Percentiles rank a stretch among this genome's conserved stretches.
Conservation (phyloP, 768 basidiomycete species). For the Mycena maculata region DNA sequence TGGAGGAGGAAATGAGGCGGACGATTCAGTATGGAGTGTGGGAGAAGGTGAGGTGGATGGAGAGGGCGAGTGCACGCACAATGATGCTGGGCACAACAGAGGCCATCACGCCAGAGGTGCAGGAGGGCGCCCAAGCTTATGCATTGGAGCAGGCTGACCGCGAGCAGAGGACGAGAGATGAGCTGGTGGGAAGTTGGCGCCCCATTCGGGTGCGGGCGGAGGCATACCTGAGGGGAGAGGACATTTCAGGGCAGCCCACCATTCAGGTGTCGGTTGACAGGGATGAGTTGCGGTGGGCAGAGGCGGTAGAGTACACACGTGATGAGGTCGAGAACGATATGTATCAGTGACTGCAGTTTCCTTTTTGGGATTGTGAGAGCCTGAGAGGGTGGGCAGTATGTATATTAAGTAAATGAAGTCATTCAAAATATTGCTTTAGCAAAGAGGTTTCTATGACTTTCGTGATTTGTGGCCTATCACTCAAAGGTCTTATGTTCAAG, state of each 20-base stretch:
- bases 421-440: too few species aligned
- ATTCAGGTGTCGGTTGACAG: neutral
- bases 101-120: neutral
- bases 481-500: too few species aligned
- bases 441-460: too few species aligned
- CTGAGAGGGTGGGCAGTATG: too few species aligned
- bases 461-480: too few species aligned
- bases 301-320: neutral
- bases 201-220: neutral
- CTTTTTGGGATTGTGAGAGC: too few species aligned
- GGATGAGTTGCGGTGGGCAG: neutral
- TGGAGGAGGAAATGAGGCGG: slow-evolving; percentile 8
- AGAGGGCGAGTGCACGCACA: neutral
- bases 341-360: too few species aligned
- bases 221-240: neutral
- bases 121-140: neutral
- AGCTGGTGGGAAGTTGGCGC: neutral
- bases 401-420: too few species aligned
- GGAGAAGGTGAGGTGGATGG: neutral
- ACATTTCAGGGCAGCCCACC: neutral
- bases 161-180: neutral
- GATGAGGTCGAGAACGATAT: neutral
- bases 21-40: neutral
- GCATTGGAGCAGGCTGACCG: neutral
- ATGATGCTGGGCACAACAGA: neutral